Evolutionary conservation across 2,329 filamentous ascomycete species (phyloP).

Genomic region (Cercospora sojina): DNA sequence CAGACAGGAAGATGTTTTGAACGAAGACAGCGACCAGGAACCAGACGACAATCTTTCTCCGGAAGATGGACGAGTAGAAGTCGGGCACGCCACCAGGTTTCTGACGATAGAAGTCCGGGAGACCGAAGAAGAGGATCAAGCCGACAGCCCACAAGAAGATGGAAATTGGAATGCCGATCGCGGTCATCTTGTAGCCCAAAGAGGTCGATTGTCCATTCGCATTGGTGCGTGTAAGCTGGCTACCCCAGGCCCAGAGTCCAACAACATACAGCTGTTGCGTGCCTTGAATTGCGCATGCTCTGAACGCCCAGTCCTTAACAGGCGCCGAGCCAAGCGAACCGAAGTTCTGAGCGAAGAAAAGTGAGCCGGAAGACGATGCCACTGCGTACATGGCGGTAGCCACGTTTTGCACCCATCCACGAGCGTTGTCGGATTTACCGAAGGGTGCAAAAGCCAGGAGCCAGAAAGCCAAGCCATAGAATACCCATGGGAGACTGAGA

Average conservation of each 20-base stretch:
- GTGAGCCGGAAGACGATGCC: constrained; percentile 61
- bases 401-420: constrained; percentile 59
- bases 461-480: constrained; percentile 64
- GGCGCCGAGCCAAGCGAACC: constrained; percentile 55
- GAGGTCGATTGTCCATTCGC: constrained; percentile 42
- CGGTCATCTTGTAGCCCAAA: constrained; percentile 39
- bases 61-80: constrained; percentile 62
- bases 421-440: constrained; percentile 40
- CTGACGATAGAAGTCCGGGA: constrained; percentile 67
- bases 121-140: constrained; percentile 57
- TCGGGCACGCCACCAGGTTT: constrained; percentile 62
- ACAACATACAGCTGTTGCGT: constrained; percentile 66
- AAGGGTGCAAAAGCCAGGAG: constrained; percentile 64
- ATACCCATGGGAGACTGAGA: constrained; percentile 60
- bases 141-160: constrained; percentile 59
- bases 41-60: constrained; percentile 66
- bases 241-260: constrained; percentile 67
- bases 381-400: constrained; percentile 62
- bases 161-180: constrained; percentile 59
- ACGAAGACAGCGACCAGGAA: constrained; percentile 64
- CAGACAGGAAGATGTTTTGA: constrained; percentile 66
- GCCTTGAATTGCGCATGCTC: constrained; percentile 65
- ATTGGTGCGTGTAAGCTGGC: constrained; percentile 50
- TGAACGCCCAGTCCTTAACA: constrained; percentile 65
- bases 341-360: constrained; percentile 66